phyloP scores from a whole-genome alignment of 2,329 filamentous ascomycete genomes.

The Botrytis porri region DNA sequence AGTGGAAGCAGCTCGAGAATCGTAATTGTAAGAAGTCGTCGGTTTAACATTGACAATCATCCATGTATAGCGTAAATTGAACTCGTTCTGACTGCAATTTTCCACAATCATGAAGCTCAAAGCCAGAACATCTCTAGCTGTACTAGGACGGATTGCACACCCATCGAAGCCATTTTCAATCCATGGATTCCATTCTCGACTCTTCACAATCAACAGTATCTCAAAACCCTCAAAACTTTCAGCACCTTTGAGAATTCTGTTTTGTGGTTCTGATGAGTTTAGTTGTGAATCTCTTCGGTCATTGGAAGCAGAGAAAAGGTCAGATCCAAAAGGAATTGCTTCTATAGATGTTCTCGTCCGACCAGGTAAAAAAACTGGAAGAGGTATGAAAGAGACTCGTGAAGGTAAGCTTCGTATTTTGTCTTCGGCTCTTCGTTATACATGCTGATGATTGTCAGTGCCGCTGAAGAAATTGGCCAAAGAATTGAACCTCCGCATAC shows the following conservation, averaged over 20 bases:
- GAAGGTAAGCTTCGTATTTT: conserved; percentile 28
- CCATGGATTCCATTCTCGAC: conserved; percentile 4
- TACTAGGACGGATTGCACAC: neutral
- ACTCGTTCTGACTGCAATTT: neutral
- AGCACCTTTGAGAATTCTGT: conserved; percentile 75
- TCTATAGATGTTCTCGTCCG: conserved; percentile 85
- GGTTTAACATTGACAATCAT: neutral
- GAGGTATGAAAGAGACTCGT: conserved; percentile 59
- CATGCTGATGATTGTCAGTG: conserved; percentile 48
- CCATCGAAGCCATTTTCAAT: conserved; percentile 7
- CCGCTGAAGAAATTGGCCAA: conserved; percentile 68
- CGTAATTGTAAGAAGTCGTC: neutral
- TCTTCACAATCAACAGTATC: conserved; percentile 23
- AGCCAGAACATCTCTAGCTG: conserved; percentile 2
- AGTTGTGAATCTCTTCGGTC: conserved; percentile 75
- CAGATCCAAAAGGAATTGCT: conserved; percentile 55
- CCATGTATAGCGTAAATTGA: neutral
- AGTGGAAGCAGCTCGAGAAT: neutral
- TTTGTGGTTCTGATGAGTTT: conserved; percentile 91
- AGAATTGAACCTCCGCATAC: conserved; percentile 61
- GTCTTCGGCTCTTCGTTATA: neutral
- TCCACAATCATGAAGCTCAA: neutral
- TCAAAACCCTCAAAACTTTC: conserved; percentile 36
- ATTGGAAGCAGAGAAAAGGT: conserved; percentile 58
- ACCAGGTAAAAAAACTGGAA: conserved; percentile 73